A percentile compares a stretch with the other conserved stretches of the same genome.
These are phyloP conservation scores for Pseudogymnoascus sp. DNA, from an alignment of 2,329 filamentous ascomycete species.

Conservation along the genomic window DNA sequence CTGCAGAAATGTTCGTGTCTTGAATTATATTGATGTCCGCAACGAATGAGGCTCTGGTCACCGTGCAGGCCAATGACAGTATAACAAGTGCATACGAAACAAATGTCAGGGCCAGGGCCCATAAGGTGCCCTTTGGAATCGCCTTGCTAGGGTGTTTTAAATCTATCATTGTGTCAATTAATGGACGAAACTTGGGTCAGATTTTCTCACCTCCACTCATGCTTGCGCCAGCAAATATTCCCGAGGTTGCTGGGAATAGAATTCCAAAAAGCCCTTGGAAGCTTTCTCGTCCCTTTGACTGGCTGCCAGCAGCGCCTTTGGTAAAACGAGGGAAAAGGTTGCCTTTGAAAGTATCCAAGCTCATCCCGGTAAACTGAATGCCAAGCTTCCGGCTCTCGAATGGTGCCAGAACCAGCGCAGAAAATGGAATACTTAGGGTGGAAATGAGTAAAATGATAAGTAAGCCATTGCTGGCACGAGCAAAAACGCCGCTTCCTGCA, in stretches of 20 bases:
- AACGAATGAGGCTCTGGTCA: constrained; percentile 65
- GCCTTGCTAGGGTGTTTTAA: constrained; percentile 73
- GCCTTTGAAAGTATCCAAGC: constrained; percentile 57
- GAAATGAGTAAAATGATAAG: constrained; percentile 62
- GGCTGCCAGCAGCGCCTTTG: constrained; percentile 51
- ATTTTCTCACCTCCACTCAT: constrained; percentile 59
- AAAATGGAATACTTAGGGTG: constrained; percentile 74
- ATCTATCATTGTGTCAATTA: constrained; percentile 35
- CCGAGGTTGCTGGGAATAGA: constrained; percentile 60
- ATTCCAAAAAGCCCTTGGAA: constrained; percentile 82
- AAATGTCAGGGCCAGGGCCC: constrained; percentile 68
- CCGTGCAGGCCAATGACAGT: constrained; percentile 67
- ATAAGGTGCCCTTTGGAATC: constrained; percentile 77
- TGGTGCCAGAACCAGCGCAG: constrained; percentile 58
- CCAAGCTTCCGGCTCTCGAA: constrained; percentile 55
- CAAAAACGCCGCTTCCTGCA: constrained; percentile 71
- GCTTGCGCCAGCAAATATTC: constrained; percentile 64
- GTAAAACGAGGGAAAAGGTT: constrained; percentile 65
- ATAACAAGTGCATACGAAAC: constrained; percentile 68
- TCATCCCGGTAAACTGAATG: constrained; percentile 72
- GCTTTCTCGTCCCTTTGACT: constrained; percentile 54
- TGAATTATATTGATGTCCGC: constrained; percentile 71
- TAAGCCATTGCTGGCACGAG: constrained; percentile 69
- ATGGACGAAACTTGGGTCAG: background rate
- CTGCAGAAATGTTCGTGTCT: constrained; percentile 66